Base-by-base conservation (phyloP, 441 rosid genomes). In the Erodium moschatum region DNA sequence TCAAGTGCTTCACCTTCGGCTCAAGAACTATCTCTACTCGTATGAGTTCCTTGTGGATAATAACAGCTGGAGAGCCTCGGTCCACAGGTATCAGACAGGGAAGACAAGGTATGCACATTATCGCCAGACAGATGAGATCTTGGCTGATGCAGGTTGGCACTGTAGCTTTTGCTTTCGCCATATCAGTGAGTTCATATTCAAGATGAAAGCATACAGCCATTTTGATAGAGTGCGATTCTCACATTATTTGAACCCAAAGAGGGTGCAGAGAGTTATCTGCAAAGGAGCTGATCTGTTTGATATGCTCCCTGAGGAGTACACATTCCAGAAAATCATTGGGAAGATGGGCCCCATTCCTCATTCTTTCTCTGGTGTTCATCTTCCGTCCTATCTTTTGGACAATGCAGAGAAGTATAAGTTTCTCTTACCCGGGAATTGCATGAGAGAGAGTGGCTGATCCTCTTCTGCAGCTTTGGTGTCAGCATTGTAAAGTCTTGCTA, bases 301-400 rank as follows among this genome's bases (percentile, higher is more conserved):
- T 38, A 73, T 73, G 76, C 69, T 73, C 31, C 76, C 76, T 5
- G 73, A 69, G 72, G 76, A 69, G 61, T 65, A 73, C 72, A 68
- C 76, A 2, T 73, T 73, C 35, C 65, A 64, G 76, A 68, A 73
- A 64, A 68, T 73, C 21, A 73, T 73, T 13, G 72, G 69, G 44
- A 73, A 69, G 46, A 73, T 73, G 76, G 76, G 76, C 1, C 69
- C 76, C 8, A 66, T 73, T 21, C 72, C 76, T 10, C 76, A 64
- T 73, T 73, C 76, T 15, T 68, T 31, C 63, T 73, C 76, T 1
- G 76, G 73, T 7, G 72, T 73, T 52, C 76, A 73, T 27, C 76
- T 73, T 50, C 76, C 76, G 12, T 20, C 76, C 0, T 73, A 73
- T 65, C 70, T 73, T 33, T 21, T 68, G 65, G 70, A 54, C 64